Base-by-base conservation (phyloP, 73 alveolate species). In the Halteria grandinella region DNA sequence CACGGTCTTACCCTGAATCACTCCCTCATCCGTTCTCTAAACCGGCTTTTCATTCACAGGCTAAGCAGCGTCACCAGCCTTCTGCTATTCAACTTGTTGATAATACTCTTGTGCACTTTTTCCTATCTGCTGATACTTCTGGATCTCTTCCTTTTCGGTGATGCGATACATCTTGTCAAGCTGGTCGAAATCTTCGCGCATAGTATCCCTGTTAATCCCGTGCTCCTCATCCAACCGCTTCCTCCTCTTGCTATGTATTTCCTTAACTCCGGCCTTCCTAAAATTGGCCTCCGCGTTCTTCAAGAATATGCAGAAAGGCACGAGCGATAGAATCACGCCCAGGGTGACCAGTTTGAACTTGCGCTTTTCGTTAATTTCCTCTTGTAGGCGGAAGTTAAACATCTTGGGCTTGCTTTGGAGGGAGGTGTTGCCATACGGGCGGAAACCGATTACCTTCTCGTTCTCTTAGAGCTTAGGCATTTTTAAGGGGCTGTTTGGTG, bases 221-320 rank as follows among this genome's bases (percentile, higher is more conserved):
- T 82, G 91, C 37, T 82, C 91, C 48, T 71, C 6, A 41, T 82
- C 91, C 8, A 82, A 69, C 25, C 91, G 23, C 37, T 82, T 86
- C 23, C 91, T 21, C 20, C 91, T 44, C 32, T 72, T 82, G 0
- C 50, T 21, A 7, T 74, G 44, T 2, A 82, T 34, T 20, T 57
- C 43, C 51, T 66, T 55, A 10, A 82, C 39, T 40, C 55, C 62
- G 33, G 75, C 57, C 40, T 71, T 72, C 58, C 47, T 47, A 12
- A 82, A 63, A 20, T 51, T 49, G 15, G 36, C 21, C 28, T 71
- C 80, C 3, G 80, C 72, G 50, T 54, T 55, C 32, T 47, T 45
- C 32, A 45, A 55, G 18, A 82, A 43, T 27, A 55, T 47, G 55
- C 1, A n/a, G 27, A 80, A 31, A 23, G 79, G 72, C 23, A 66